Base-by-base conservation (phyloP, 2,329 filamentous ascomycete species). In the Chalaropsis ovoidea region DNA sequence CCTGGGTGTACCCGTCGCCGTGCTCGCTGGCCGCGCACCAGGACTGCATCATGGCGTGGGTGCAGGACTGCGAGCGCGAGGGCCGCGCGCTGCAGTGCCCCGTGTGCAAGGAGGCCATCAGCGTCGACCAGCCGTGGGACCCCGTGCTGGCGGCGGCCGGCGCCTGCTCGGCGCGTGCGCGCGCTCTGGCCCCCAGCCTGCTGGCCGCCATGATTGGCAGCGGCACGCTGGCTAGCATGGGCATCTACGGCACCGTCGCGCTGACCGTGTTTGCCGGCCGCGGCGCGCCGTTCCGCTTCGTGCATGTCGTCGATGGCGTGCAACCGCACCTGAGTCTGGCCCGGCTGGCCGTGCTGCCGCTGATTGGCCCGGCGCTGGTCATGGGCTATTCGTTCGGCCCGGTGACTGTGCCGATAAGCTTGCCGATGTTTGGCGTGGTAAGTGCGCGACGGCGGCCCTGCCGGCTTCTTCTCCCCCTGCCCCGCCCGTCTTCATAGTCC, bases 11-110 rank as follows among this genome's bases (percentile, higher is more conserved):
- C 65, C 92, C 94, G 1, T 99, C 94, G 73, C 88, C 87, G 0
- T 99, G 94, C 76, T 91, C 89, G 13, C 80, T 99, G 47, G 89
- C 89, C 65, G 94, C 92, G 1, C 94, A 99, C 74, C 91, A 97
- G 74, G 83, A 85, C 68, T 96, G 92, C 73, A 81, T 97, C 69
- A 80, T 97, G 47, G 88, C 90, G 71, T 99, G 92, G 92, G 87
- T 97, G 19, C 87, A 89, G n/a, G 90, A 96, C 72, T 84, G 90
- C 72, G 91, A 96, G 76, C 81, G 75, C 67, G 75, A 82, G 72
- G 74, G 79, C 73, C 83, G 84, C 65, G 85, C 86, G 68, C 84
- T 96, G 69, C 78, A 83, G 64, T 99, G 94, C 73, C 93, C 93
- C 1, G 89, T 95, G 69, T 99, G 94, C 81, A 94, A 95, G 74